Base-by-base conservation (phyloP, 805 yeast genomes). In the Kodamaea kaohsiungensis region DNA sequence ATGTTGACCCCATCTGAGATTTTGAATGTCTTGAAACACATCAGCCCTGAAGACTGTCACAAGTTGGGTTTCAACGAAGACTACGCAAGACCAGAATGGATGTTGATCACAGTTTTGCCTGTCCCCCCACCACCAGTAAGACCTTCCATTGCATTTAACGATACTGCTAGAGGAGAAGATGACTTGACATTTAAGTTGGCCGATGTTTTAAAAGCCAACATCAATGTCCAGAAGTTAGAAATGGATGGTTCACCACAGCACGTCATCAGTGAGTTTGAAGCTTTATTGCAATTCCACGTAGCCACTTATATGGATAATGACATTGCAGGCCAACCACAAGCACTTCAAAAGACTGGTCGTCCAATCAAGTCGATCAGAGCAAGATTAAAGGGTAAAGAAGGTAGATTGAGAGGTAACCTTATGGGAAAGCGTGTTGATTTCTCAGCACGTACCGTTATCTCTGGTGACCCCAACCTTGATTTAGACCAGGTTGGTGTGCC, bases 341-440 rank as follows among this genome's bases (percentile, higher is more conserved):
- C 99, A 35, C 81, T 95, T 58, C 99, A 95, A 69, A 95, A 95
- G 73, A 90, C 98, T 54, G 99, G 99, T 55, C 88, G 99, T 75
- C 99, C 99, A 1, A 96, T 95, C 61, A 95, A 95, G 71, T 91
- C 98, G 46, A 95, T 95, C 65, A 87, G 99, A 77, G 98, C 99
- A n/a, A 92, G 99, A 79, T 81, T 95, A 65, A 95, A 95, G 87
- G 99, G 99, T 78, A 95, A 95, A 66, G 99, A 95, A 78, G 99
- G 99, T 57, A 92, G 99, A 79, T 85, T 95, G 59, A 87, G 99
- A 83, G 98, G 98, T 68, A 95, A 95, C 68, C 78, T 95, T 66
- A 95, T 95, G 99, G 99, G 99, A 73, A 95, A 95, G 81, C 95
- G 99, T 82, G 99, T 95, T 56, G 98, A 95, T 72, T 95, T 91